phyloP scores from a whole-genome alignment of 106 monocot genomes.

The Acorus calamus region DNA sequence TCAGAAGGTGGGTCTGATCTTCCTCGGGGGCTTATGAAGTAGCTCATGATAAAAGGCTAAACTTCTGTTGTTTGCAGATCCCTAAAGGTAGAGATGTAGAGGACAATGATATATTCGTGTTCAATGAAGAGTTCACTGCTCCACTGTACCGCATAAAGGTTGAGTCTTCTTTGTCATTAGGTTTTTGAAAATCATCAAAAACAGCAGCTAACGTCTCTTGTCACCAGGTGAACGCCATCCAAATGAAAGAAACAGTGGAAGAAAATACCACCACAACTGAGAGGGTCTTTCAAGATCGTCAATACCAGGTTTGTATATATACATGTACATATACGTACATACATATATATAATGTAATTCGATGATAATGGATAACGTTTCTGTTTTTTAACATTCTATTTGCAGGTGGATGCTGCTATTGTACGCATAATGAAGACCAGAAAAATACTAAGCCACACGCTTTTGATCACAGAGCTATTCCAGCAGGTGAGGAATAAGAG shows the following conservation, averaged over 20 bases:
- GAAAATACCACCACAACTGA: slow-evolving; percentile 99
- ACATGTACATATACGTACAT: neutral
- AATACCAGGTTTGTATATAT: slow-evolving; percentile 75
- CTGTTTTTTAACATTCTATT: neutral
- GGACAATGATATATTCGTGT: slow-evolving; percentile 77
- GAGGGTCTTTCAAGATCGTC: slow-evolving; percentile 95
- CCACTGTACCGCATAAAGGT: slow-evolving; percentile 99
- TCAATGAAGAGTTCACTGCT: slow-evolving; percentile 88
- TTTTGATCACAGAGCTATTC: slow-evolving; percentile 97
- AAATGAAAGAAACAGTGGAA: slow-evolving; percentile 98
- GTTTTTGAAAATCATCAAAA: neutral
- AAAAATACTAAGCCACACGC: slow-evolving; percentile 97
- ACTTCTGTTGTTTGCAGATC: slow-evolving; percentile 20
- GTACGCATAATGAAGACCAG: slow-evolving; percentile 99
- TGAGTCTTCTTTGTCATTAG: neutral
- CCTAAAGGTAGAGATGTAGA: slow-evolving; percentile 96
- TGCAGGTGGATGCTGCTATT: slow-evolving; percentile 96
- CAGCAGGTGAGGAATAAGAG: slow-evolving; percentile 58
- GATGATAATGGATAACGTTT: no score
- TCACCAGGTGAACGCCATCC: slow-evolving; percentile 93
- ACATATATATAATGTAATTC: neutral
- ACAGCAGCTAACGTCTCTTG: slow-evolving; percentile 7
- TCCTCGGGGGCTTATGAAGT: neutral
- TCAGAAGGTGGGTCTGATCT: slow-evolving; percentile 57
- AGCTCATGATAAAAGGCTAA: no score